Evolutionary conservation across 768 basidiomycete species (phyloP), one percentile per base, ranked within the genome.

Genomic region (Macrolepiota albuminosa): DNA sequence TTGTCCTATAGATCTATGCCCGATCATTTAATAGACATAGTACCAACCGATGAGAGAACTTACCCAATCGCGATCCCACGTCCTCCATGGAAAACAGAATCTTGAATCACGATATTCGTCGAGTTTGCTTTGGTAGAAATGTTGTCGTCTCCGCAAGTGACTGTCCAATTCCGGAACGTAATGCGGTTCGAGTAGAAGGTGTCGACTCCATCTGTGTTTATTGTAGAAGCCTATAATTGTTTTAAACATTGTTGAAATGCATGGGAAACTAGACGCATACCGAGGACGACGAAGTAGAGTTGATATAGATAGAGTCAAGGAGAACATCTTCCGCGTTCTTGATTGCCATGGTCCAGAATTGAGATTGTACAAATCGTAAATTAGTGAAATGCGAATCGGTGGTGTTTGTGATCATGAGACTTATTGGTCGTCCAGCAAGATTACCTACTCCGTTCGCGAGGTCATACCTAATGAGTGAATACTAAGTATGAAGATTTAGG

Each of bases 331-430:
- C 67, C 21, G 75, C 73, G 29, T 67, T 58, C 37, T 69, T 71
- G 34, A 77, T 63, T 24, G 74, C 68, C 66, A 73, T 76, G 2
- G 77, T 76, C 77, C 77, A 78, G 61, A 76, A 75, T 58, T 76
- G 75, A 21, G 74, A 75, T 57, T 77, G 77, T 31, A 77, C 69
- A 51, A 78, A 73, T 52, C 73, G 70, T 43, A 76, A 63, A 26
- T 75, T 73, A n/a, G 66, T 63, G 55, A 76, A 71, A 4, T 67
- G 59, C 11, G 75, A 75, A 43, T 75, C 66, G 13, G 67, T 76
- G 6, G 74, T 72, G 34, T 76, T 70, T 16, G 68, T 66, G 53
- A 77, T 73, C 43, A 72, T 71, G 29, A 78, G 62, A 39, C 65
- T 70, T 64, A 75, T 75, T 18, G 77, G 76, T 26, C 74, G 68